phyloP scores from a whole-genome alignment of 2,329 filamentous ascomycete species.

The Penicillium sp. region DNA sequence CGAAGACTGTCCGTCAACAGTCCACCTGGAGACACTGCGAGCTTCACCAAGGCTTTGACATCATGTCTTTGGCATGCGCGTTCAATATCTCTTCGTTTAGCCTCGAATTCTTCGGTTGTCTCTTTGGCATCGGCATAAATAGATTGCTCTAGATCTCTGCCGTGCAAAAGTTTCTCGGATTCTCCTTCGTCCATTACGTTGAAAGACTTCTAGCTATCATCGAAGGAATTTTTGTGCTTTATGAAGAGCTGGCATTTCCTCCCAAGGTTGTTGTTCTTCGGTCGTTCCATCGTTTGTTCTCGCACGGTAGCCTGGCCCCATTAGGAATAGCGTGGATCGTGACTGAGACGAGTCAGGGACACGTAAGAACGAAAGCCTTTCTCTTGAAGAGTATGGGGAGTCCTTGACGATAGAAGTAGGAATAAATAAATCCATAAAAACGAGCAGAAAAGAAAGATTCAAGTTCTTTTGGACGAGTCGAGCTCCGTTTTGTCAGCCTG shows the following conservation, averaged over 20 bases:
- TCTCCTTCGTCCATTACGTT: background rate
- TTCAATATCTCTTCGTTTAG: conserved; percentile 49
- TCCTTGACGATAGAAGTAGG: background rate
- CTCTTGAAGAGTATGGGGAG: background rate
- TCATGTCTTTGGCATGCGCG: conserved; percentile 60
- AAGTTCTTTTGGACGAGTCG: background rate
- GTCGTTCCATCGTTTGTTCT: background rate
- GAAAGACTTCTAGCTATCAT: background rate
- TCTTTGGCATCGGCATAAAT: conserved; percentile 3
- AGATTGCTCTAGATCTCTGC: background rate
- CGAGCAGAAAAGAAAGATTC: background rate
- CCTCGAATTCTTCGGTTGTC: conserved; percentile 3
- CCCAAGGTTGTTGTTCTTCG: background rate
- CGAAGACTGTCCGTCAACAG: conserved; percentile 66
- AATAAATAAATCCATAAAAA: background rate
- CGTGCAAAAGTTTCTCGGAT: background rate
- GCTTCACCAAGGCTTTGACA: conserved; percentile 51
- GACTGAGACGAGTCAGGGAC: background rate
- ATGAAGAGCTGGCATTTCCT: background rate
- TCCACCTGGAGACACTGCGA: conserved; percentile 64
- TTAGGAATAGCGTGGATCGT: background rate
- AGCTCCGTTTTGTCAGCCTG: background rate
- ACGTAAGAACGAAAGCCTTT: background rate
- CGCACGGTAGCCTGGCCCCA: background rate
- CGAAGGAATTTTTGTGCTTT: background rate